phyloP scores from a whole-genome alignment of 2,329 filamentous ascomycete genomes.

The Trichoderma sp. region DNA sequence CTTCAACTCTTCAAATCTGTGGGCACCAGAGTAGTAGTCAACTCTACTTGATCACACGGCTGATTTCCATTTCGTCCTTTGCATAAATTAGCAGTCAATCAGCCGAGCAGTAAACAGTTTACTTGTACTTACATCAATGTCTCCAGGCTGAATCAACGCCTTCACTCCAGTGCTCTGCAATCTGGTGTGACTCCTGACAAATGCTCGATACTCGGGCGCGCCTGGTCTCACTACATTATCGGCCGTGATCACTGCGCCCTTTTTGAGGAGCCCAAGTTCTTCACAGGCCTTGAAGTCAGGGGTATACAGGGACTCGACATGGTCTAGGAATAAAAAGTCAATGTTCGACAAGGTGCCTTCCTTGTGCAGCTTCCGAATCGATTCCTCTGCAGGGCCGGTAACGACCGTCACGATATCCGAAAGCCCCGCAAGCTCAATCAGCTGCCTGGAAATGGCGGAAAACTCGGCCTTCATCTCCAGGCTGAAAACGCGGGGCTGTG shows the following conservation, averaged over 20 bases:
- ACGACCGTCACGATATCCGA: conserved; percentile 68
- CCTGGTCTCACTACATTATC: conserved; percentile 73
- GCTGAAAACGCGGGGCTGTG: conserved; percentile 68
- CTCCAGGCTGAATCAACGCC: conserved; percentile 16
- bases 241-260: conserved; percentile 64
- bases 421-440: conserved; percentile 77
- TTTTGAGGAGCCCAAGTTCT: conserved; percentile 63
- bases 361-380: conserved; percentile 60
- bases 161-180: neutral
- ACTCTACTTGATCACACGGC: neutral
- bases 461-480: conserved; percentile 76
- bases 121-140: neutral
- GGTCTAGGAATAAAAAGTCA: conserved; percentile 77
- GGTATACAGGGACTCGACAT: conserved; percentile 76
- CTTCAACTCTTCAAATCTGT: no score
- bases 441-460: conserved; percentile 65
- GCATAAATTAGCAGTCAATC: neutral
- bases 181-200: conserved; percentile 1
- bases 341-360: conserved; percentile 58
- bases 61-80: conserved; percentile 13
- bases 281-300: conserved; percentile 77
- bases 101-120: neutral
- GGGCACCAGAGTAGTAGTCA: neutral
- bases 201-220: conserved; percentile 51
- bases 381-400: conserved; percentile 68